Base-by-base conservation (phyloP, 805 yeast species). In the Candida boidinii region DNA sequence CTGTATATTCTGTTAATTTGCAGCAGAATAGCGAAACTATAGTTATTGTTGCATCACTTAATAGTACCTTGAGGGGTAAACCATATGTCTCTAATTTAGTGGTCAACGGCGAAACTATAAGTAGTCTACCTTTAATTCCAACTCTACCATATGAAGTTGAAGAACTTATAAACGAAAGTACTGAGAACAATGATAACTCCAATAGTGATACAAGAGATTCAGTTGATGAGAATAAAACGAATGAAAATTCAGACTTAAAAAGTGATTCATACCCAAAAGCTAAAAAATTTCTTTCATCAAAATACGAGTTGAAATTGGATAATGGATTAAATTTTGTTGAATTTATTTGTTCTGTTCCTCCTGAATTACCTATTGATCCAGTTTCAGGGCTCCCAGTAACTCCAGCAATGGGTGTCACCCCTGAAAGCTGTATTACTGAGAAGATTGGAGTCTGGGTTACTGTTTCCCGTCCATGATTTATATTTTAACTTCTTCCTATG, bases 1-100 rank as follows among this genome's bases (percentile, higher is more conserved):
- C 58, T 13, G 58, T 66, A 9, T 68, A 60, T 43, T 43, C 75
- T 5, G 39, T 73, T 17, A 59, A 62, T 12, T 51, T 77, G 33
- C 76, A 79, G 10, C 51, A 62, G 10, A 56, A 58, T 28, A 68
- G 71, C 15, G 45, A 66, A 22, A 64, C 75, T 1, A 49, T 74
- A 29, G 57, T 67, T 4, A 49, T 74, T 4, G 46, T 60, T 16
- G 66, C 68, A 4, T 53, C 61, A 18, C 53, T 77, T 32, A 62
- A 67, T 40, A 65, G 62, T 31, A 45, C 55, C 20, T 58, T 64
- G 37, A 53, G 53, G 36, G 54, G 50, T 39, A 62, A 48, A 47
- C 66, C 51, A 34, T 65, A 66, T 43, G 40, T 47, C 29, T 53
- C 64, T 4, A 54, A 48, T 18, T 42, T 70, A 27, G 51, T 56